Percentiles rank a stretch among this genome's conserved stretches.
phyloP scores from a whole-genome alignment of 768 basidiomycete species.

The Phanerodontia chrysosporium region DNA sequence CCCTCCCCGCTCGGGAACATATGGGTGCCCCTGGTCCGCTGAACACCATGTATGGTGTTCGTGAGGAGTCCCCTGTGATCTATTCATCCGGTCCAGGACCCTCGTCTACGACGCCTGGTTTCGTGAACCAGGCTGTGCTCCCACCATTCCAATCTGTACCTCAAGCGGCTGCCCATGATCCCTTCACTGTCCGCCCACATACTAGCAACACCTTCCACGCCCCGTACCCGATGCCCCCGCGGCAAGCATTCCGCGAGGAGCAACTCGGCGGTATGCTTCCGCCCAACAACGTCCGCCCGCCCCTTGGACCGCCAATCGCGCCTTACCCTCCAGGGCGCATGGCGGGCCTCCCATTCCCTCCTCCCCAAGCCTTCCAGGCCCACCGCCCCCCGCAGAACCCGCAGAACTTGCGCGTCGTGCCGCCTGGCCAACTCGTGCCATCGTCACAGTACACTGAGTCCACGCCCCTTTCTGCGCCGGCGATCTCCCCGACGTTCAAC shows the following conservation, averaged over 20 bases:
- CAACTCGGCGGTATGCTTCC: constrained; percentile 38
- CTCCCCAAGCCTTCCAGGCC: neutral
- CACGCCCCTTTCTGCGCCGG: constrained; percentile 12
- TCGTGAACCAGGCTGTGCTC: neutral
- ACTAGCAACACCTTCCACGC: constrained; percentile 29
- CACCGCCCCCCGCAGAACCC: neutral
- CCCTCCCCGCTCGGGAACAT: neutral
- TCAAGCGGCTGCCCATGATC: constrained; percentile 20
- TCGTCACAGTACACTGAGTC: constrained; percentile 9
- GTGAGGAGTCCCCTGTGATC: constrained; percentile 24
- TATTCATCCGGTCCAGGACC: constrained; percentile 30
- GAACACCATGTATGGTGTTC: constrained; percentile 16
- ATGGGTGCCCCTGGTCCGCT: constrained; percentile 25
- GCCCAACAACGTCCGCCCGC: constrained; percentile 5
- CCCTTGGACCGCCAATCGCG: neutral
- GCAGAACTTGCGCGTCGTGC: constrained; percentile 9
- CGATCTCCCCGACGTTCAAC: constrained; percentile 7
- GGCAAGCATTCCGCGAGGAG: constrained; percentile 48
- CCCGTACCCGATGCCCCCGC: constrained; percentile 20
- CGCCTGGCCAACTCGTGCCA: constrained; percentile 5
- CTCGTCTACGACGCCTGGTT: constrained; percentile 2
- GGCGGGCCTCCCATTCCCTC: neutral
- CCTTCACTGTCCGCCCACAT: constrained; percentile 32
- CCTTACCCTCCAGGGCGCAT: neutral
- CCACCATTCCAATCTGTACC: constrained; percentile 5